Evolutionary conservation across 768 basidiomycete species (phyloP), one percentile per base, ranked within the genome.

Genomic region (Suillus fuscotomentosus): DNA sequence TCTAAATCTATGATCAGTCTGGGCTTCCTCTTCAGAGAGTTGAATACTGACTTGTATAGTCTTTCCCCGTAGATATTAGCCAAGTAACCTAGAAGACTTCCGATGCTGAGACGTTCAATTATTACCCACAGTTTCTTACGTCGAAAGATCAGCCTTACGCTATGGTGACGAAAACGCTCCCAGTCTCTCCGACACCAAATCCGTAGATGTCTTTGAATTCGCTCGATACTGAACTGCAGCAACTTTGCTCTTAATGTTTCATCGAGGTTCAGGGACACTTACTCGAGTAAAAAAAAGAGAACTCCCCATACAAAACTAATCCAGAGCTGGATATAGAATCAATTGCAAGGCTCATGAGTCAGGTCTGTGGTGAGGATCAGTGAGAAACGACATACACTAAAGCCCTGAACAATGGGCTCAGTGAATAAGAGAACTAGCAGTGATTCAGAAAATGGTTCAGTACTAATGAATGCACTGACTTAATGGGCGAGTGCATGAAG

Each of bases 241-340:
- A 15, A 3, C 2, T 5, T 75, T 60, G 66, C 51, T 38, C 47
- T 61, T 43, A 31, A 51, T 59, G 56, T 38, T 17, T 3, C 36
- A 17, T 22, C 31, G 51, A 43, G 41, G 48, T 41, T 34, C 64
- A n/a, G 31, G 13, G 31, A 10, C 54, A 60, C 77, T 39, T 69
- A 88, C 86, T 85, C 84, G 38, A 91, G 79, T 71, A 92, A 76
- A 61, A 85, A 87, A 69, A 85, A 94, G 24, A 88, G 73, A 6
- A 92, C 84, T 0, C 92, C 92, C 91, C 92, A 94, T 0, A 84
- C 82, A 64, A 94, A 86, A 60, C 87, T 86, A 38, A 87, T 76
- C 89, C 88, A 89, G n/a, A 89, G 70, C 88, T 91, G 73, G 41
- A 34, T 1, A 7, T 34, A 6, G 3, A 50, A 64, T 70, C 14